Percentiles rank a stretch among this genome's conserved stretches.
Conservation (phyloP, 768 basidiomycete species). For the Glaciozyma martinii region DNA sequence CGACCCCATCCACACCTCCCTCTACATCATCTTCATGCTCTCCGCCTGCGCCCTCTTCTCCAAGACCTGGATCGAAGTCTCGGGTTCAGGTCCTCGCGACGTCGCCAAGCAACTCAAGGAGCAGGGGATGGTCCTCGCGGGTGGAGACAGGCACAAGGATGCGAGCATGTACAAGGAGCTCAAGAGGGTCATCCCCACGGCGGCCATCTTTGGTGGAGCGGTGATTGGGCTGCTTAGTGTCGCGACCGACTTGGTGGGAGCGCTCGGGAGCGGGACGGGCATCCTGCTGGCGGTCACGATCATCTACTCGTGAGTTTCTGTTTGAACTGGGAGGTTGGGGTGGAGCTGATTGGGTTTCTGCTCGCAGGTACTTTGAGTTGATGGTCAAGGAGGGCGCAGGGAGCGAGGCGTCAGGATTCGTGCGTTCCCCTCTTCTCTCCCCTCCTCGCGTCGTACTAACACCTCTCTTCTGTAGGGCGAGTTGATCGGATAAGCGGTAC, state of each 20-base stretch:
- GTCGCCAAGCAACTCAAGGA: slow-evolving; percentile 98
- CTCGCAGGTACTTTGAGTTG: background rate
- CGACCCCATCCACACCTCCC: slow-evolving; percentile 84
- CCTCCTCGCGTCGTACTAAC: too few species aligned
- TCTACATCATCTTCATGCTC: slow-evolving; percentile 88
- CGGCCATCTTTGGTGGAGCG: slow-evolving; percentile 95
- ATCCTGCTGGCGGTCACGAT: slow-evolving; percentile 48
- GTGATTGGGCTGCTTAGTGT: slow-evolving; percentile 86
- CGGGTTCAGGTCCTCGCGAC: slow-evolving; percentile 87
- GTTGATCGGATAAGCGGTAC: background rate
- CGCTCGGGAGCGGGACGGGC: slow-evolving; percentile 70
- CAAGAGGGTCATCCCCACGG: slow-evolving; percentile 91
- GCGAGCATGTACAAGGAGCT: slow-evolving; percentile 99
- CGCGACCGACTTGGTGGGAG: slow-evolving; percentile 86
- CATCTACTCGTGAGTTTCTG: slow-evolving; percentile 15
- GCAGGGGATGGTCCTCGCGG: slow-evolving; percentile 76
- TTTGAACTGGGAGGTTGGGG: background rate
- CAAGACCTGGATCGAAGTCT: slow-evolving; percentile 99
- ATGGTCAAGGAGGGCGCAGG: background rate
- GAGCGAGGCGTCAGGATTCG: background rate
- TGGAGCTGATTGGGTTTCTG: background rate
- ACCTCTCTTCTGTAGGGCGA: background rate
- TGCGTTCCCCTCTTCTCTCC: background rate
- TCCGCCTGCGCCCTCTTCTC: slow-evolving; percentile 93
- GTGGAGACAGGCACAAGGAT: slow-evolving; percentile 61